phyloP scores from a whole-genome alignment of 1,139 yeast species.

The Pichiaceae sp. region DNA sequence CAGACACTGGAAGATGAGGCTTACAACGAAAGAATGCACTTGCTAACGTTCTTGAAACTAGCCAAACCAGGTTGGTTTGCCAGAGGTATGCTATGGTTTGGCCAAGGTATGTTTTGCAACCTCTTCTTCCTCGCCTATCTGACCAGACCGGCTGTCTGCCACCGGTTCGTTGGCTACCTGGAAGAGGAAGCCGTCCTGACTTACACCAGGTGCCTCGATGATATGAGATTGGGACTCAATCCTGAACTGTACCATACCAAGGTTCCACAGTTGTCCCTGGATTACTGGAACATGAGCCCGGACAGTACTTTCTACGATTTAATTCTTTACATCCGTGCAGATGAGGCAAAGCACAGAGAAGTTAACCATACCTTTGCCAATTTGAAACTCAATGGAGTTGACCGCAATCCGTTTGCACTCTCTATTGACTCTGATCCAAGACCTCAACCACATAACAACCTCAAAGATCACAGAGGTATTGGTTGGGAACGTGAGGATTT shows the following conservation, averaged over 20 bases:
- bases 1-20: conserved; percentile 72
- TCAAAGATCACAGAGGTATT: conserved; percentile 35
- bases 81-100: conserved; percentile 45
- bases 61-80: conserved; percentile 60
- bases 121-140: conserved; percentile 55
- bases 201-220: conserved; percentile 53
- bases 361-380: conserved; percentile 73
- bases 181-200: conserved; percentile 77
- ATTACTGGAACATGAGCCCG: conserved; percentile 52
- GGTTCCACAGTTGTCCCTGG: conserved; percentile 52
- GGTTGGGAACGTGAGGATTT: conserved; percentile 65
- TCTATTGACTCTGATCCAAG: conserved; percentile 25
- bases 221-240: conserved; percentile 42
- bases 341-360: conserved; percentile 71
- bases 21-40: conserved; percentile 72
- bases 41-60: conserved; percentile 58
- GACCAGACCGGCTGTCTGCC: conserved; percentile 56
- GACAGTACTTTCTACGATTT: conserved; percentile 53
- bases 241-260: conserved; percentile 37
- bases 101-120: conserved; percentile 69
- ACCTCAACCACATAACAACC: conserved; percentile 49
- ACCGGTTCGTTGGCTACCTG: conserved; percentile 69
- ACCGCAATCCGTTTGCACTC: conserved; percentile 65
- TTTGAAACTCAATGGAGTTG: conserved; percentile 35
- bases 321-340: conserved; percentile 49